Base-by-base conservation (phyloP, 2,329 filamentous ascomycete species). In the Fusarium bactridioides region DNA sequence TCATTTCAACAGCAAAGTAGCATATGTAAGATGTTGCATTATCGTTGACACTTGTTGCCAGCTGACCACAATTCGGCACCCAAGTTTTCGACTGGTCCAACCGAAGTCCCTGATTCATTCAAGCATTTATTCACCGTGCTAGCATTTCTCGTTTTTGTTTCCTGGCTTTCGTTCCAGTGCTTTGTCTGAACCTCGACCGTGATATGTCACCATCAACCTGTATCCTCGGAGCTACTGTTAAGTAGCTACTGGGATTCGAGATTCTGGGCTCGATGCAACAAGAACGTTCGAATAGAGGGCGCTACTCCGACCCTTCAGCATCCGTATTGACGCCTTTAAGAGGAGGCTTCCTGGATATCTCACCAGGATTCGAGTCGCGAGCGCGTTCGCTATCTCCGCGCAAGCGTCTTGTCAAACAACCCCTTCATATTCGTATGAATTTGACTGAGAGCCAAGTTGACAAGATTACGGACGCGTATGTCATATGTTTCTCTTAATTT, bases 371-470 rank as follows among this genome's bases (percentile, higher is more conserved):
- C 10, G 65, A 67, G 37, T 68, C 72, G 18, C 77, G 80, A 56
- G 76, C 82, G 43, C 79, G 78, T 23, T 82, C 82, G 4, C 76
- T 78, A 5, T 83, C 84, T 8, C 81, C 80, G 9, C 78, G 75
- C 43, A 80, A 82, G 58, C 78, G 79, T 4, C 74, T 75, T 25
- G 61, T 72, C 23, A 79, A 82, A 25, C 81, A 84, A 48, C 82
- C 82, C 5, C 78, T 87, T 25, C 82, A 84, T 43, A 82, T 87
- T 35, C 83, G 84, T 29, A 80, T 87, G 72, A 86, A 85, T 67
- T 70, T 87, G 61, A 87, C 85, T 9, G 84, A 86, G 50, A 82
- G 80, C 1, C 84, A 87, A 67, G 83, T 87, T 80, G 83, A 86
- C 62, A 84, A 80, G 65, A 79, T 87, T 47, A 83, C 85, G 7